These are phyloP conservation scores for Neoarthrinium moseri DNA, from an alignment of 2,329 filamentous ascomycete genomes.

Conservation along the genomic window DNA sequence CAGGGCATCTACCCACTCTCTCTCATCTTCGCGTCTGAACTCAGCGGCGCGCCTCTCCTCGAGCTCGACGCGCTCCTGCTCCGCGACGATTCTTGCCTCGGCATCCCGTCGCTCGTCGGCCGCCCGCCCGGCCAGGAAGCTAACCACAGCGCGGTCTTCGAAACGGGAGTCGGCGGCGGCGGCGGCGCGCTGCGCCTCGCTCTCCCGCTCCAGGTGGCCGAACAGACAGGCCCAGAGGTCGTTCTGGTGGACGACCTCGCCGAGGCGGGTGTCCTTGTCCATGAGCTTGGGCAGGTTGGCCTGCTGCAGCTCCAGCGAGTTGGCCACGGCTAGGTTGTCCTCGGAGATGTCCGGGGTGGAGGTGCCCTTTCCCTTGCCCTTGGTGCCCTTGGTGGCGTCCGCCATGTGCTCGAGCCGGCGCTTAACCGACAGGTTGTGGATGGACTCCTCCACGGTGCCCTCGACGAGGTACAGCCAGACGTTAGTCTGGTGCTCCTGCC, in stretches of 20 bases:
- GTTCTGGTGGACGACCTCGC: slow-evolving; percentile 74
- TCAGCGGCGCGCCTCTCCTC: too few species aligned
- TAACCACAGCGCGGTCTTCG: slow-evolving; percentile 34
- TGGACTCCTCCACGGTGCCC: slow-evolving; percentile 87
- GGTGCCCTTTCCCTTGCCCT: slow-evolving; percentile 33
- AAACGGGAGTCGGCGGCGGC: slow-evolving; percentile 22
- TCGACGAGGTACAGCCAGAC: slow-evolving; percentile 95
- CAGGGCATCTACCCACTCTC: too few species aligned
- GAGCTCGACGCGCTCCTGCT: too few species aligned
- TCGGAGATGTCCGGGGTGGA: slow-evolving; percentile 50
- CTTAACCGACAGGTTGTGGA: slow-evolving; percentile 81
- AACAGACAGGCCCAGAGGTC: slow-evolving; percentile 92
- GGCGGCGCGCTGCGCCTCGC: slow-evolving; percentile 9
- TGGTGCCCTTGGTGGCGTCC: slow-evolving; percentile 32
- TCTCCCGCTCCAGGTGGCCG: slow-evolving; percentile 48
- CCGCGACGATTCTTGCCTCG: neutral
- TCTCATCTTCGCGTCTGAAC: too few species aligned
- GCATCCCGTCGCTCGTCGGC: slow-evolving; percentile 32
- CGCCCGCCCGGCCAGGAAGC: slow-evolving; percentile 45
- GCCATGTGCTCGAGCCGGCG: slow-evolving; percentile 77
- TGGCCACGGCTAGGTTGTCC: slow-evolving; percentile 73
- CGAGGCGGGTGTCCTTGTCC: slow-evolving; percentile 66
- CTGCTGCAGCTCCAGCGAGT: slow-evolving; percentile 78
- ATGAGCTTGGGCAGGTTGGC: slow-evolving; percentile 70
- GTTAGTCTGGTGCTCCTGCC: slow-evolving; percentile 82